These are phyloP conservation scores for Zygosaccharomyces siamensis DNA, from an alignment of 805 yeast species.

Conservation along the genomic window DNA sequence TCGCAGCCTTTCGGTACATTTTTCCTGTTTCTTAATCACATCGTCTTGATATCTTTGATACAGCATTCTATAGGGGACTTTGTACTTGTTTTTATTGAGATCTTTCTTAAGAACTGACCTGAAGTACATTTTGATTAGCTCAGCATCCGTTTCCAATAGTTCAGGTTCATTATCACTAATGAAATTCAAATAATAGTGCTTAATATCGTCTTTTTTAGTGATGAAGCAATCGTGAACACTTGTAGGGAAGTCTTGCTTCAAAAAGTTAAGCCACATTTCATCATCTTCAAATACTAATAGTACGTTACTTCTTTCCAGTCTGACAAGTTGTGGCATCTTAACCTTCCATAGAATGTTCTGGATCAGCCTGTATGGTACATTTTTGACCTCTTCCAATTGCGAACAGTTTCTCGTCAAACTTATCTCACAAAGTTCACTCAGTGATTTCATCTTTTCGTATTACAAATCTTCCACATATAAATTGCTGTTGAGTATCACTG, in stretches of 20 bases:
- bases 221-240: slow-evolving; percentile 32
- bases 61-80: slow-evolving; percentile 36
- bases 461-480: neutral
- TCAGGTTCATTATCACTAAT: slow-evolving; percentile 13
- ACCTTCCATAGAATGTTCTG: slow-evolving; percentile 29
- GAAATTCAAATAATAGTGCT: slow-evolving; percentile 18
- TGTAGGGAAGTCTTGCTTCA: slow-evolving; percentile 36
- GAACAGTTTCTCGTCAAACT: slow-evolving; percentile 25
- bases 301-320: slow-evolving; percentile 33
- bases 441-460: slow-evolving; percentile 10
- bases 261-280: slow-evolving; percentile 33
- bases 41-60: slow-evolving; percentile 35
- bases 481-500: neutral
- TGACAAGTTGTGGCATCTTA: slow-evolving; percentile 31
- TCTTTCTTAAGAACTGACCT: slow-evolving; percentile 19
- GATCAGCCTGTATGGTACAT: slow-evolving; percentile 34
- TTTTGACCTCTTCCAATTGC: slow-evolving; percentile 28
- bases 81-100: slow-evolving; percentile 25
- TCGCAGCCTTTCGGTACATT: slow-evolving; percentile 36
- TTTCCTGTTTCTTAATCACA: slow-evolving; percentile 31
- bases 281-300: slow-evolving; percentile 38
- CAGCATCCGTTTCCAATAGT: slow-evolving; percentile 11
- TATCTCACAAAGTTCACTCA: slow-evolving; percentile 23
- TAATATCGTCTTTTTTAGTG: slow-evolving; percentile 23
- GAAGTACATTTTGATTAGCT: slow-evolving; percentile 15